These are phyloP conservation scores for Xylariaceae sp. DNA, from an alignment of 2,329 filamentous ascomycete species.

Conservation along the genomic window DNA sequence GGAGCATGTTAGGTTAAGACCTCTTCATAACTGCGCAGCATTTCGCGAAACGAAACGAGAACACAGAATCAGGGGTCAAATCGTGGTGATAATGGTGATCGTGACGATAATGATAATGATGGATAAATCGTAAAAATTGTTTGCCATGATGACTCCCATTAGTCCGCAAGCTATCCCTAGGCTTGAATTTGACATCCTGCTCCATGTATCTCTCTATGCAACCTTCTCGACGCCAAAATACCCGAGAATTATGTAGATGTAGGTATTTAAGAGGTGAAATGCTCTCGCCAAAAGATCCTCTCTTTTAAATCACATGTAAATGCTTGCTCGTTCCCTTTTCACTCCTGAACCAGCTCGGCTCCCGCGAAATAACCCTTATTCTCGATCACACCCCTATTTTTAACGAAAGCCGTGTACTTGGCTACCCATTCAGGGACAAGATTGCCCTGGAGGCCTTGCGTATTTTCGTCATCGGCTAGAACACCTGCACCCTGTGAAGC, in stretches of 20 bases:
- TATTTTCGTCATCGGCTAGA: constrained; percentile 55
- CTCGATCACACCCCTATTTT: constrained; percentile 90
- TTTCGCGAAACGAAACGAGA: background rate
- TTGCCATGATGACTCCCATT: constrained; percentile 1
- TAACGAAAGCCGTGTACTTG: constrained; percentile 94
- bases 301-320: background rate
- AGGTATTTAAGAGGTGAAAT: background rate
- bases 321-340: background rate
- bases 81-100: background rate
- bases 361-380: constrained; percentile 96
- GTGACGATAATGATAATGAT: background rate
- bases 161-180: background rate
- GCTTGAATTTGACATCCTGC: constrained; percentile 3
- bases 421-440: constrained; percentile 89
- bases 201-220: constrained; percentile 17
- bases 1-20: constrained; percentile 85
- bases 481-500: constrained; percentile 69
- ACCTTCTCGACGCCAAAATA: constrained; percentile 9
- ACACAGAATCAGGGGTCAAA: background rate
- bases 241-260: constrained; percentile 5
- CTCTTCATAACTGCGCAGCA: background rate
- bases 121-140: constrained; percentile 8
- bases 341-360: constrained; percentile 57
- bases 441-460: constrained; percentile 64
- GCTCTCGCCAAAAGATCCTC: background rate